These are phyloP conservation scores for Alopecurus myosuroides DNA, from an alignment of 176 grass and related monocot species.

Conservation along the genomic window DNA sequence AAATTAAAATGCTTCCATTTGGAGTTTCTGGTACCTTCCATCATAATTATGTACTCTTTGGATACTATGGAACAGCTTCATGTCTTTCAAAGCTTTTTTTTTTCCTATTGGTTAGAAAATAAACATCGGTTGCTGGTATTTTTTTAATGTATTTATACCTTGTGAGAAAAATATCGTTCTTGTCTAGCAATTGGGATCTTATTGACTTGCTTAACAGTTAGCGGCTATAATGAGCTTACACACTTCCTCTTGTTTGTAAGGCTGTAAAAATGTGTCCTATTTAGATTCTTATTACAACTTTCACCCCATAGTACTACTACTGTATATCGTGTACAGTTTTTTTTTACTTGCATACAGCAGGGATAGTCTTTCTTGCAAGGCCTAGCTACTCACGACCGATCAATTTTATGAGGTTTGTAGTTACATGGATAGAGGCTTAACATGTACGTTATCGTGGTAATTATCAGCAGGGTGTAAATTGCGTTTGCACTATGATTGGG, in stretches of 20 bases:
- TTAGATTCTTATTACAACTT: background rate
- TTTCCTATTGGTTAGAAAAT: background rate
- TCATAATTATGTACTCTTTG: background rate
- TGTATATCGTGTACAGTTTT: background rate
- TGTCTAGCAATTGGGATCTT: background rate
- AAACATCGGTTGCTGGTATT: background rate
- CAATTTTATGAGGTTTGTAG: background rate
- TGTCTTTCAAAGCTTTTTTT: background rate
- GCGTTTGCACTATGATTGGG: background rate
- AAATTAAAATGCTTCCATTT: background rate
- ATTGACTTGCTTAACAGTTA: constrained; percentile 3
- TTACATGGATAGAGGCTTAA: background rate
- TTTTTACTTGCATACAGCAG: background rate
- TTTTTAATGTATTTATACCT: background rate
- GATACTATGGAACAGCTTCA: background rate
- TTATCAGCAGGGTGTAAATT: background rate
- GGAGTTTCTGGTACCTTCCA: background rate
- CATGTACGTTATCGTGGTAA: background rate
- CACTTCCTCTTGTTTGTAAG: background rate
- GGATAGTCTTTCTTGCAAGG: background rate
- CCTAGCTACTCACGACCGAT: background rate
- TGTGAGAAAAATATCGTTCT: background rate
- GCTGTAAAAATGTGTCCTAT: background rate
- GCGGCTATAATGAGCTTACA: background rate
- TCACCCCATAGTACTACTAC: background rate